These are phyloP conservation scores for Beta corolliflora DNA, from an alignment of 179 eudicot genomes.

Conservation along the genomic window DNA sequence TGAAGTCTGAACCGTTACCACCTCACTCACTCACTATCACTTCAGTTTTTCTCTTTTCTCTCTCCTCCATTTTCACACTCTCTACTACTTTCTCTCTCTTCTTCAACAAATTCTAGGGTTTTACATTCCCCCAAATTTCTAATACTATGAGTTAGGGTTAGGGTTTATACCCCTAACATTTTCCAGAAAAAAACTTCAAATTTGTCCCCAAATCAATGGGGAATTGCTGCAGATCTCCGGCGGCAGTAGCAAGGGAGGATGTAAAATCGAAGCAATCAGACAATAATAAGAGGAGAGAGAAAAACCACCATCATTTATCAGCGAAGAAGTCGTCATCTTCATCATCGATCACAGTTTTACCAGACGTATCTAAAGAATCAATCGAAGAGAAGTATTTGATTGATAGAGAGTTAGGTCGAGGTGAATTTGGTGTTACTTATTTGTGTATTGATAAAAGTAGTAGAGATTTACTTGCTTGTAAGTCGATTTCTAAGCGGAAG, in stretches of 20 bases:
- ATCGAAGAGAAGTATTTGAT: slow-evolving; percentile 68
- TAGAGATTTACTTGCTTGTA: slow-evolving; percentile 75
- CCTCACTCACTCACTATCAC: slow-evolving; percentile 12
- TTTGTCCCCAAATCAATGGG: slow-evolving; percentile 52
- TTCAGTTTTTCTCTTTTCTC: slow-evolving; percentile 1
- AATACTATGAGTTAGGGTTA: slow-evolving; percentile 19
- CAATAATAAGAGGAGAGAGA: slow-evolving; percentile 33
- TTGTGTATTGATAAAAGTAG: slow-evolving; percentile 56
- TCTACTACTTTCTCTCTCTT: slow-evolving; percentile 8
- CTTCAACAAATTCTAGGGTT: slow-evolving; percentile 22
- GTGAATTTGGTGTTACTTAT: slow-evolving; percentile 82
- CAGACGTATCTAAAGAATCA: slow-evolving; percentile 48
- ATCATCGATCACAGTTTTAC: slow-evolving; percentile 46
- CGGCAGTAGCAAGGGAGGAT: slow-evolving; percentile 90
- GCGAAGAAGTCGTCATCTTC: slow-evolving; percentile 35
- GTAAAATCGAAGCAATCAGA: slow-evolving; percentile 60
- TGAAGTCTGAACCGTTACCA: slow-evolving; percentile 32
- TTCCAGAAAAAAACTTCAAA: neutral
- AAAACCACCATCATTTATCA: slow-evolving; percentile 17
- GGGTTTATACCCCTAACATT: neutral
- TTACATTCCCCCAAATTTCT: neutral
- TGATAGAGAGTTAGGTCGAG: slow-evolving; percentile 70
- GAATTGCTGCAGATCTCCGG: slow-evolving; percentile 99
- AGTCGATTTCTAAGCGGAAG: slow-evolving; percentile 90
- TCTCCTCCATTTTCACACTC: slow-evolving; percentile 23